Base-by-base conservation (phyloP, 768 basidiomycete species). In the Suillus discolor region DNA sequence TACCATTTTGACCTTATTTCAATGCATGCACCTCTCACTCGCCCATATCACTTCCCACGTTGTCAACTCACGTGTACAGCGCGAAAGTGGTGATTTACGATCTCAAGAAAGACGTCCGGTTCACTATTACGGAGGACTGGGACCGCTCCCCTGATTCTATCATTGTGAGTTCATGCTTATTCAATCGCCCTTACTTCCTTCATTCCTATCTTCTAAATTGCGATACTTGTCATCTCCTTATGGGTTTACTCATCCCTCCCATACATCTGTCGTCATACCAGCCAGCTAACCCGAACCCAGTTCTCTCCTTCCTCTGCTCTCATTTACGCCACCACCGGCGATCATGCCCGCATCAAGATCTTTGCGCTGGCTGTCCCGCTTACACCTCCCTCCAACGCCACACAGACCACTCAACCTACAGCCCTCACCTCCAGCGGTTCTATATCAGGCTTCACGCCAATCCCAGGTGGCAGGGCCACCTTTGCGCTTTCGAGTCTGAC, bases 51-150 rank as follows among this genome's bases (percentile, higher is more conserved):
- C 38, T 39, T 23, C 13, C 36, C 67, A 38, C 15, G 34, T 38
- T 31, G 8, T 68, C 9, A 20, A 57, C 31, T 25, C 23, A 42
- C 9, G 11, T 28, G 63, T 49, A 0, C 68, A 92, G 93, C 67
- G 84, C 86, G 9, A 91, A 92, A 73, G 83, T 96, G 57, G 87
- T 94, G 51, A 84, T 95, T 11, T 93, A 89, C 71, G 93, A 96
- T 71, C 78, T 97, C 18, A 74, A 77, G 51, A 87, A 84, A 67
- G 78, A 86, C n/a, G 81, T 90, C 16, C 83, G 89, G 36, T 91
- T 84, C 72, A 92, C 89, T 0, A 78, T 94, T 61, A 93, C 93
- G 0, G 89, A 93, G 70, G 72, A 82, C 45, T 99, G 96, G 96
- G 94, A 97, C 74, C 86, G 92, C 31, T 92, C 92, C 39, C 88